A percentile compares a stretch with the other conserved stretches of the same genome.
phyloP scores from a whole-genome alignment of 2,329 filamentous ascomycete genomes.

The Aureobasidium uvarum region DNA sequence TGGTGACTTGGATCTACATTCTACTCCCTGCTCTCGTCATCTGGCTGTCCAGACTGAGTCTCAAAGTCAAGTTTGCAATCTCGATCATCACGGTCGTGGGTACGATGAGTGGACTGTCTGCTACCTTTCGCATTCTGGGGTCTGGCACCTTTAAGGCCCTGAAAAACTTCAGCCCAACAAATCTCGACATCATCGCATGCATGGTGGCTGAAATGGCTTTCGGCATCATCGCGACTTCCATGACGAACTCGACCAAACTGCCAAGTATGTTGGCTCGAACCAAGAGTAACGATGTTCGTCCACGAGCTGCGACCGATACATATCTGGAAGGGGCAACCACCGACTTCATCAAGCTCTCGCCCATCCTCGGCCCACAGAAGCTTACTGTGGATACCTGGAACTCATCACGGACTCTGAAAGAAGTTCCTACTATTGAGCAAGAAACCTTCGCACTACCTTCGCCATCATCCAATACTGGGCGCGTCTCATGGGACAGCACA shows the following conservation, averaged over 20 bases:
- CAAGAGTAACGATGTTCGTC: not conserved
- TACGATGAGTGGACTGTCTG: slow-evolving; percentile 32
- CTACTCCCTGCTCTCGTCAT: slow-evolving; percentile 44
- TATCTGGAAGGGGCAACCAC: not conserved
- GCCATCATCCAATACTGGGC: not conserved
- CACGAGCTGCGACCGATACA: not conserved
- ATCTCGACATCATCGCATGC: slow-evolving; percentile 35
- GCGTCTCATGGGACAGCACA: slow-evolving; percentile 4
- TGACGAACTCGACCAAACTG: slow-evolving; percentile 5
- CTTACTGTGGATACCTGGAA: not conserved
- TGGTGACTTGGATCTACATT: slow-evolving; percentile 40
- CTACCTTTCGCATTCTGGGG: slow-evolving; percentile 33
- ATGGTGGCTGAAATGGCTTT: slow-evolving; percentile 39
- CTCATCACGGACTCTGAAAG: not conserved
- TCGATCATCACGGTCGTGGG: slow-evolving; percentile 44
- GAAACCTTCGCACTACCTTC: not conserved
- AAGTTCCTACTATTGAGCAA: not conserved
- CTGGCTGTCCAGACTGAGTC: slow-evolving; percentile 44
- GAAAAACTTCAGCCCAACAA: slow-evolving; percentile 32
- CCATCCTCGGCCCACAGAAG: slow-evolving; percentile 4
- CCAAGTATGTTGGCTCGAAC: not conserved
- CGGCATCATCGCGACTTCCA: slow-evolving; percentile 11
- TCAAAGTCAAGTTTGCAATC: slow-evolving; percentile 44
- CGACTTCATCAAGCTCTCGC: slow-evolving; percentile 12
- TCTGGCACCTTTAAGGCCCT: slow-evolving; percentile 28